Percentiles rank a stretch among this genome's conserved stretches.
These are phyloP conservation scores for Vishniacozyma victoriae DNA, from an alignment of 768 basidiomycete genomes.

Conservation along the genomic window DNA sequence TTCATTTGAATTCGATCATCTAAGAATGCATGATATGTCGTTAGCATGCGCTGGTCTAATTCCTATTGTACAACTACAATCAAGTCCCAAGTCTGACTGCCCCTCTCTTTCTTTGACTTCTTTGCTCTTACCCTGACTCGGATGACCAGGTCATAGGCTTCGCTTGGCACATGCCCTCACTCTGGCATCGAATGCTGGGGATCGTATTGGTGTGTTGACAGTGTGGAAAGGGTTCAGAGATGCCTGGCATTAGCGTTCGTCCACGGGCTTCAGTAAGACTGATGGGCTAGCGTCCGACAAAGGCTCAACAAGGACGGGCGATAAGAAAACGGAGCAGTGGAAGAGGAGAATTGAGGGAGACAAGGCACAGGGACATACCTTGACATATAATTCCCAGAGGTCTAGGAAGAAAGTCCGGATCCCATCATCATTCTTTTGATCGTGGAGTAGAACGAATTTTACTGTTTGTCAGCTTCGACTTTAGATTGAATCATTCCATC, in stretches of 20 bases:
- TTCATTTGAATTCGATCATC: too few relatives aligned
- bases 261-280: conserved; percentile 1
- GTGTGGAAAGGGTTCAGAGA: conserved; percentile 93
- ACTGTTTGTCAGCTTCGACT: too few relatives aligned
- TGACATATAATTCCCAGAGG: conserved; percentile 94
- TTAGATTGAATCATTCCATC: too few relatives aligned
- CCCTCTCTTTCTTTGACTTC: too few relatives aligned
- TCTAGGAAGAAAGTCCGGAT: conserved; percentile 88
- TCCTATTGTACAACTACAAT: background rate
- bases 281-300: too few relatives aligned
- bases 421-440: conserved; percentile 93
- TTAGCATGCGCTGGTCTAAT: background rate
- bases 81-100: too few relatives aligned
- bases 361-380: too few relatives aligned
- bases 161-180: conserved; percentile 82
- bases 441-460: conserved; percentile 91
- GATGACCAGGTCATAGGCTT: conserved; percentile 55
- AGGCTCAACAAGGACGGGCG: too few relatives aligned
- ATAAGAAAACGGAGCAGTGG: conserved; percentile 1
- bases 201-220: conserved; percentile 75
- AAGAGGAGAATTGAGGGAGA: conserved; percentile 1
- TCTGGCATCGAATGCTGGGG: conserved; percentile 70
- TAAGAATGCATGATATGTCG: conserved; percentile 7
- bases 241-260: conserved; percentile 62
- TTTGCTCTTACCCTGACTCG: too few relatives aligned